Conservation (phyloP, 495 filamentous ascomycete species). For the Copromyces sp. region DNA sequence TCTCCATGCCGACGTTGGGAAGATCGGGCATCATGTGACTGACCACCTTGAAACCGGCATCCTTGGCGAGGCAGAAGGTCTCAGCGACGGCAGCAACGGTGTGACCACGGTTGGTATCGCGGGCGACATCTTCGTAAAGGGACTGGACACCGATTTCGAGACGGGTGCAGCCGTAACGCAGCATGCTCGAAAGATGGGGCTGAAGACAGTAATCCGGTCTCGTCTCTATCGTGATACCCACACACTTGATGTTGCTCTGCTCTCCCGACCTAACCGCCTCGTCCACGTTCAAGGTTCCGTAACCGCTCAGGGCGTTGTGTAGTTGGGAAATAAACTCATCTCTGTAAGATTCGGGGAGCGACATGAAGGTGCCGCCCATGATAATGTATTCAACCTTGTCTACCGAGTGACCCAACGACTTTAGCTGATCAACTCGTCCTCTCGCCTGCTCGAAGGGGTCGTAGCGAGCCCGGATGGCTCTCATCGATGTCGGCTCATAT, state of each 20-base stretch:
- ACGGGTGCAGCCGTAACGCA: slow-evolving; percentile 91
- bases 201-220: slow-evolving; percentile 93
- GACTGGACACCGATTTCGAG: slow-evolving; percentile 94
- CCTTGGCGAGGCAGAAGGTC: slow-evolving; percentile 90
- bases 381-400: slow-evolving; percentile 99
- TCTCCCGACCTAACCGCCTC: slow-evolving; percentile 86
- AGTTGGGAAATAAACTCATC: slow-evolving; percentile 90
- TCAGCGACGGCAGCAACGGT: slow-evolving; percentile 90
- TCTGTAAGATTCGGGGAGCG: slow-evolving; percentile 74
- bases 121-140: slow-evolving; percentile 94
- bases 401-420: slow-evolving; percentile 86
- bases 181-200: slow-evolving; percentile 83
- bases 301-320: slow-evolving; percentile 91
- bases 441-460: slow-evolving; percentile 97
- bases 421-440: slow-evolving; percentile 92
- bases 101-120: slow-evolving; percentile 94
- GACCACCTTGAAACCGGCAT: slow-evolving; percentile 97
- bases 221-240: slow-evolving; percentile 97
- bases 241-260: slow-evolving; percentile 92
- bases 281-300: slow-evolving; percentile 83
- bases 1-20: slow-evolving; percentile 96
- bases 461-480: slow-evolving; percentile 92
- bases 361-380: slow-evolving; percentile 99
- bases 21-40: slow-evolving; percentile 99
- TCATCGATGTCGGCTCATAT: slow-evolving; percentile 97